Percentiles rank a stretch among this genome's conserved stretches.
Conservation (phyloP, 805 yeast genomes). For the Yamadazyma nakazawae region DNA sequence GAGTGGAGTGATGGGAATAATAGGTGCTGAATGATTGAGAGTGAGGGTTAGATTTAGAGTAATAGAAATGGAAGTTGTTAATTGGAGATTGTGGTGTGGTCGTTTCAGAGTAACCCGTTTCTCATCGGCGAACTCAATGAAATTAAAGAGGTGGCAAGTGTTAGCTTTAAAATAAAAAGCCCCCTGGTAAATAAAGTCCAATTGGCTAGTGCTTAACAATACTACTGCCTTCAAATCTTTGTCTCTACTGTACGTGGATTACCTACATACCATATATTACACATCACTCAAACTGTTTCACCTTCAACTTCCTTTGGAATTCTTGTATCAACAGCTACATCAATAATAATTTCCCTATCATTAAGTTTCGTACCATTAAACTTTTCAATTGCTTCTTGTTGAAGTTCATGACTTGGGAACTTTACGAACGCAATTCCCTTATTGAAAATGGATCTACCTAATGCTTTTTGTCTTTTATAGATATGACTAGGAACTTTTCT, state of each 20-base stretch:
- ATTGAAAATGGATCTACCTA: constrained; percentile 46
- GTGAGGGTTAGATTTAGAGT: no score
- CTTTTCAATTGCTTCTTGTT: constrained; percentile 66
- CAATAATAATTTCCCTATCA: constrained; percentile 65
- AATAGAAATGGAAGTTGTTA: no score
- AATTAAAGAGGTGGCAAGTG: no score
- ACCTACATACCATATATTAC: constrained; percentile 1
- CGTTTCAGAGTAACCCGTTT: no score
- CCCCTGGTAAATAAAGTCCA: no score
- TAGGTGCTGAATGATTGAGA: no score
- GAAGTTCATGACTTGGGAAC: constrained; percentile 58
- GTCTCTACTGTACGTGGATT: not conserved
- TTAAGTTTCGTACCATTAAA: constrained; percentile 64
- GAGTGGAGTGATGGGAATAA: no score
- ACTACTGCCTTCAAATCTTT: no score
- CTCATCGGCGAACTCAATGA: no score
- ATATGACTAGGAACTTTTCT: constrained; percentile 44
- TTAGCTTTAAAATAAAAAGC: no score
- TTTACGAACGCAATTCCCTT: constrained; percentile 67
- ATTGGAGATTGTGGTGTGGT: no score
- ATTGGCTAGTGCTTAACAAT: constrained; percentile 1
- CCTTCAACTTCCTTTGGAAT: constrained; percentile 20
- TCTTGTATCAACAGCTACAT: constrained; percentile 67
- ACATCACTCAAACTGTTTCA: not conserved
- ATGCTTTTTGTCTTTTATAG: constrained; percentile 41